Evolutionary conservation across 139 green algal species (phyloP), one percentile per base, ranked within the genome.

Genomic region (Zygnema circumcarinatum): DNA sequence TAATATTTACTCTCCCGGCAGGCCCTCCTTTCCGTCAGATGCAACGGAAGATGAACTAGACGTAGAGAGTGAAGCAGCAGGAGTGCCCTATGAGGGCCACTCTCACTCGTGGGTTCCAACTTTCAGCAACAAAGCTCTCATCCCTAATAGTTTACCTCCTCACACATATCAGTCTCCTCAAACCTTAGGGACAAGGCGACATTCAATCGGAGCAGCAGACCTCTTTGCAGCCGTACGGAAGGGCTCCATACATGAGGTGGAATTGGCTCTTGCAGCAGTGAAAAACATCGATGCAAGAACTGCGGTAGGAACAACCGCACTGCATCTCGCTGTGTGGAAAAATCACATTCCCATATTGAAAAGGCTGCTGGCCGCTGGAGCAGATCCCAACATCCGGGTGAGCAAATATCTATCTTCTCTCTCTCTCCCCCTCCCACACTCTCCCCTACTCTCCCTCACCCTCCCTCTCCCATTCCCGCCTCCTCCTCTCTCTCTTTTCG

Each of bases 271-370:
- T n/a, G 20, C 75, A 22, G 2, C 35, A 16, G 36, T n/a, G 16
- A 78, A 78, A 78, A 78, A 41, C 16, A 78, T 78, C 11, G 36
- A 78, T 20, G 36, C 35, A 11, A 78, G 69, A 16, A 78, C 3
- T 41, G 3, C 16, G 7, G 35, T 20, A 16, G 88, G 85, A 39
- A 31, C 81, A 25, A 92, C 87, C 72, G n/a, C 67, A 52, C 88
- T 92, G 39, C 88, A 92, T 67, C 7, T 85, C 25, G 87, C 87
- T 3, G 78, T 89, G 3, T 92, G 87, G 87, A 62, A 38, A 1
- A 89, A 92, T 40, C 78, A 92, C 81, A 29, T 89, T n/a, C 32
- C 38, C 25, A 52, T 89, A 7, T 67, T 92, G 22, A 38, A 38
- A 31, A 31, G 25, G 2, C 76, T 92, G 69, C 78, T 92, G 31